phyloP scores from a whole-genome alignment of 2,329 filamentous ascomycete genomes.

The Aschersonia sp. region DNA sequence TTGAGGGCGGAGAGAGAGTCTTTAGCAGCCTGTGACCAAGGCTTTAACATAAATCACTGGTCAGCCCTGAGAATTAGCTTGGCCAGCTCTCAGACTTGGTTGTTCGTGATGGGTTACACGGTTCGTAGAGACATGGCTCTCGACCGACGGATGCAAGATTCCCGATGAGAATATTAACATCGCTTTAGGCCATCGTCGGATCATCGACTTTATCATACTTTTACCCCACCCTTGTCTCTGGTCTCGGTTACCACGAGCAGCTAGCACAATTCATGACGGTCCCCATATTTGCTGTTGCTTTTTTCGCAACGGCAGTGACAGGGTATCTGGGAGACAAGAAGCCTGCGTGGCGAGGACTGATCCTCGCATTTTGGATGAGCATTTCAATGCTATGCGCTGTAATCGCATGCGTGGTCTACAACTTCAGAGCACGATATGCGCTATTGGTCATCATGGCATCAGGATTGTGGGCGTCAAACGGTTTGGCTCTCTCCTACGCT shows the following conservation, averaged over 20 bases:
- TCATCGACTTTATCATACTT: conserved; percentile 18
- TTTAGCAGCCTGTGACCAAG: not conserved
- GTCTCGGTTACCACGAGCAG: conserved; percentile 15
- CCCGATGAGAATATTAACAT: not conserved
- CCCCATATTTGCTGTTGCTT: conserved; percentile 38
- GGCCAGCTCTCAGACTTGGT: conserved; percentile 7
- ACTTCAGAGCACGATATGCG: conserved; percentile 35
- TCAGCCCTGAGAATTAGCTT: conserved; percentile 5
- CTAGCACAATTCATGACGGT: conserved; percentile 19
- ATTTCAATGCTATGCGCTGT: conserved; percentile 23
- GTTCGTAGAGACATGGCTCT: not conserved
- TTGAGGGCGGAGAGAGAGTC: not conserved
- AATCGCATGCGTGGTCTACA: conserved; percentile 31
- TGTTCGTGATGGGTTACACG: conserved; percentile 10
- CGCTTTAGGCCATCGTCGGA: conserved; percentile 13
- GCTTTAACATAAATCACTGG: not conserved
- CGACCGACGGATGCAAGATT: not conserved
- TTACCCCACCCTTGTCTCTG: conserved; percentile 17
- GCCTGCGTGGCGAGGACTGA: conserved; percentile 26
- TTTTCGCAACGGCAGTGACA: conserved; percentile 31
- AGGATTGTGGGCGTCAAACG: conserved; percentile 39
- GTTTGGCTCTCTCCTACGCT: conserved; percentile 33
- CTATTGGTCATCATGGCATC: conserved; percentile 40
- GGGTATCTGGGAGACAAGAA: conserved; percentile 31
- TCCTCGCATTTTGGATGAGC: conserved; percentile 32